Percentiles rank a stretch among this genome's conserved stretches.
Evolutionary conservation across 2,329 filamentous ascomycete species (phyloP).

Genomic region (Cladosporium oxysporum): DNA sequence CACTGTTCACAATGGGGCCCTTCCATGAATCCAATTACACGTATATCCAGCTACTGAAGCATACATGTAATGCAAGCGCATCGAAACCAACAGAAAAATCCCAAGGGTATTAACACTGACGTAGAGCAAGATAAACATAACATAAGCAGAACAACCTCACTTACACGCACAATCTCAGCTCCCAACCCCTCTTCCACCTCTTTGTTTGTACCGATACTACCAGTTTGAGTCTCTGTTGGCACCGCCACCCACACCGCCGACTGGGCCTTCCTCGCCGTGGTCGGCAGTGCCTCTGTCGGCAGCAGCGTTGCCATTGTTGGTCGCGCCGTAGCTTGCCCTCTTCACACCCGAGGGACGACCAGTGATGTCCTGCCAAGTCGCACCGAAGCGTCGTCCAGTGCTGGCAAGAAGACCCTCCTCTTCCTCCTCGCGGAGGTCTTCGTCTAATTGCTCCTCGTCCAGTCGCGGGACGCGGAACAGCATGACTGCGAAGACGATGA

Average conservation of each 20-base stretch:
- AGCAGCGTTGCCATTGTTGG: slow-evolving; percentile 16
- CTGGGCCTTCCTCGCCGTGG: slow-evolving; percentile 22
- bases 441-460: slow-evolving; percentile 75
- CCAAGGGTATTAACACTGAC: neutral
- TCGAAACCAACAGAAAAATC: neutral
- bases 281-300: slow-evolving; percentile 23
- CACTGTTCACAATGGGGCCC: neutral
- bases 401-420: slow-evolving; percentile 88
- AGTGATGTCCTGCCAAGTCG: slow-evolving; percentile 86
- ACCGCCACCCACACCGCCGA: slow-evolving; percentile 18
- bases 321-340: slow-evolving; percentile 35
- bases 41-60: neutral
- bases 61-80: neutral
- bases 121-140: neutral
- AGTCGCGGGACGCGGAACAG: slow-evolving; percentile 79
- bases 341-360: slow-evolving; percentile 52
- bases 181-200: neutral
- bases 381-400: slow-evolving; percentile 77
- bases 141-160: slow-evolving; percentile 1
- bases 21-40: neutral
- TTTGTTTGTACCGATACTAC: slow-evolving; percentile 10
- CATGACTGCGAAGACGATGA: slow-evolving; percentile 76
- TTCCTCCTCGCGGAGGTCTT: slow-evolving; percentile 87
- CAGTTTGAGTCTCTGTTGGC: slow-evolving; percentile 23
- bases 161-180: neutral